Conservation (phyloP, 2,329 filamentous ascomycete genomes). For the Pyrenophora tritici-repentis region DNA sequence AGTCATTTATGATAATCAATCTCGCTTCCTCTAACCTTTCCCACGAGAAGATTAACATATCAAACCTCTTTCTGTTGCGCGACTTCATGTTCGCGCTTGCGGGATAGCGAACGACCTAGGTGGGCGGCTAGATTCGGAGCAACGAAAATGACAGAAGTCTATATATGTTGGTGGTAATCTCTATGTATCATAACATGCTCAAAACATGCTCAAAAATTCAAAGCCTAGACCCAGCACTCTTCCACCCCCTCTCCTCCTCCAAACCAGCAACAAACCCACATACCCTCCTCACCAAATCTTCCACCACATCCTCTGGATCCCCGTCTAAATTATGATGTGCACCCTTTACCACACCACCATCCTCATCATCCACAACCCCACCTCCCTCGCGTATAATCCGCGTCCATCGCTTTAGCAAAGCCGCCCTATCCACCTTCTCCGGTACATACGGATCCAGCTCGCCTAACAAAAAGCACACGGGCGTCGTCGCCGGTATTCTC, state of each 20-base stretch:
- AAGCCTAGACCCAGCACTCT: neutral
- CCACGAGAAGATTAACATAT: no score
- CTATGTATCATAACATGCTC: no score
- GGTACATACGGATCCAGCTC: slow-evolving; percentile 70
- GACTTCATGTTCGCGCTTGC: no score
- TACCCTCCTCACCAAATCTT: slow-evolving; percentile 58
- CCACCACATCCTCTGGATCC: slow-evolving; percentile 53
- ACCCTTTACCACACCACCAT: slow-evolving; percentile 56
- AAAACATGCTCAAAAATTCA: neutral
- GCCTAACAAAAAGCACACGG: slow-evolving; percentile 68
- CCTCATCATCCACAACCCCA: slow-evolving; percentile 54
- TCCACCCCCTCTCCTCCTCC: slow-evolving; percentile 6
- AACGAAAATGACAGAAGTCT: no score
- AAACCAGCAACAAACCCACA: slow-evolving; percentile 52
- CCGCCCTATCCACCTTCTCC: slow-evolving; percentile 60
- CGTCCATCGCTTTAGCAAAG: slow-evolving; percentile 63
- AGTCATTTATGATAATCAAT: no score
- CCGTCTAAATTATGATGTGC: slow-evolving; percentile 59
- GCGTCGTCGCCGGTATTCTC: slow-evolving; percentile 55
- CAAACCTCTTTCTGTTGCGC: no score
- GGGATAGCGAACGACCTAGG: no score
- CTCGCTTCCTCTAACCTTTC: no score
- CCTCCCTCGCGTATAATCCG: slow-evolving; percentile 50
- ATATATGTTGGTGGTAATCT: no score
- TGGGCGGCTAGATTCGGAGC: no score